Conservation (phyloP, 164 flowering plant genomes). For the Echeveria elegans region DNA sequence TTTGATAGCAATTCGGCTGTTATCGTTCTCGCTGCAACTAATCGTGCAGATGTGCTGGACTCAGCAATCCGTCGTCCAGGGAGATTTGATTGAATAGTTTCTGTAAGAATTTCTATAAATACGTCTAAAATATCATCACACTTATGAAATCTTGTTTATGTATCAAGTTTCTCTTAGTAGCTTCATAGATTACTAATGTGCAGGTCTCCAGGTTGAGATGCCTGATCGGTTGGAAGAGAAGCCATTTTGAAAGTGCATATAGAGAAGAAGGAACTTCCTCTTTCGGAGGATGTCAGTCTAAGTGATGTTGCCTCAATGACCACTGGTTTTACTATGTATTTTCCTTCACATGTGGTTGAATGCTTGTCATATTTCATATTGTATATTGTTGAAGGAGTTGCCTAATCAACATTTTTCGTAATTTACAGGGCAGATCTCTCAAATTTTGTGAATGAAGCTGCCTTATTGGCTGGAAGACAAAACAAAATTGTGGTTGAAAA, state of each 20-base stretch:
- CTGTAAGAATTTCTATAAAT: conserved; percentile 29
- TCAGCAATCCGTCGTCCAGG: conserved; percentile 99
- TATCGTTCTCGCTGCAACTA: conserved; percentile 96
- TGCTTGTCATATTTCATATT: background rate
- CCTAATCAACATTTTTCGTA: background rate
- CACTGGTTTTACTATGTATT: conserved; percentile 92
- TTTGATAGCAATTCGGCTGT: conserved; percentile 96
- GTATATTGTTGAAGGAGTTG: background rate
- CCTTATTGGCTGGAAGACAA: conserved; percentile 87
- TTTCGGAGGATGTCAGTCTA: conserved; percentile 66
- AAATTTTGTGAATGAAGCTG: conserved; percentile 97
- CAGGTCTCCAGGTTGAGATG: conserved; percentile 63
- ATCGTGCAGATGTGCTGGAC: conserved; percentile 90
- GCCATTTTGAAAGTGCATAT: conserved; percentile 85
- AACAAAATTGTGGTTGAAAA: conserved; percentile 74
- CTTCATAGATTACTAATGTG: background rate
- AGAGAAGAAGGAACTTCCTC: conserved; percentile 86
- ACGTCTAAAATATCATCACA: background rate
- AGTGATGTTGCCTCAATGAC: conserved; percentile 86
- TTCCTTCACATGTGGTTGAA: background rate
- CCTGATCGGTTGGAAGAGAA: conserved; percentile 95
- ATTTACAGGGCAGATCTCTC: conserved; percentile 92
- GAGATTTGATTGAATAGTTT: conserved; percentile 96
- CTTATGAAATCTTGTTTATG: background rate
- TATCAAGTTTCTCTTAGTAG: background rate